These are phyloP conservation scores for Isabelozyma gotoi DNA, from an alignment of 805 yeast genomes.

Conservation along the genomic window DNA sequence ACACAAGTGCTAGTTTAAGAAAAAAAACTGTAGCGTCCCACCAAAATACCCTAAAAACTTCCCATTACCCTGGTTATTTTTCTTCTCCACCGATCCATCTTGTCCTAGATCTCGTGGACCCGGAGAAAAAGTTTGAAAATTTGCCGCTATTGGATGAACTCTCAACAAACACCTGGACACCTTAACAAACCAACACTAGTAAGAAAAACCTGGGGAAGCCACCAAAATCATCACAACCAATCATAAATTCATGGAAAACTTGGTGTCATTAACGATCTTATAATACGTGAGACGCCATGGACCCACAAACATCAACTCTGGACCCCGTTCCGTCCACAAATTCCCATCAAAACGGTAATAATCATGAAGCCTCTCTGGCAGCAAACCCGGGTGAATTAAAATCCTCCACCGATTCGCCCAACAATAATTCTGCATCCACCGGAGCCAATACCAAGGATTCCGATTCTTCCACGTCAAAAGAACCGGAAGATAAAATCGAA, in stretches of 20 bases:
- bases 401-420: neutral
- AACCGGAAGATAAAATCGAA: slow-evolving; percentile 1
- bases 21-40: too few species aligned
- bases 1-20: neutral
- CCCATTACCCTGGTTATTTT: too few species aligned
- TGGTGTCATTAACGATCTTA: too few species aligned
- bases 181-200: neutral
- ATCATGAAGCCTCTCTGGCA: too few species aligned
- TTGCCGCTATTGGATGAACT: neutral
- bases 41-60: neutral
- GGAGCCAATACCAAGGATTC: slow-evolving; percentile 1
- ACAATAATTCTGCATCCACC: slow-evolving; percentile 1
- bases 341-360: too few species aligned
- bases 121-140: neutral
- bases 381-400: neutral
- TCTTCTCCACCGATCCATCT: neutral
- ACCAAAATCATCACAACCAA: neutral
- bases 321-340: too few species aligned
- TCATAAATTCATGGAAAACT: too few species aligned
- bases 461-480: slow-evolving; percentile 1
- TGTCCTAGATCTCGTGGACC: neutral
- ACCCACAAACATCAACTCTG: neutral
- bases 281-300: neutral
- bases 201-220: neutral
- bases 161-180: neutral